phyloP scores from a whole-genome alignment of 768 basidiomycete genomes.

The Pleurotus pulmonarius region DNA sequence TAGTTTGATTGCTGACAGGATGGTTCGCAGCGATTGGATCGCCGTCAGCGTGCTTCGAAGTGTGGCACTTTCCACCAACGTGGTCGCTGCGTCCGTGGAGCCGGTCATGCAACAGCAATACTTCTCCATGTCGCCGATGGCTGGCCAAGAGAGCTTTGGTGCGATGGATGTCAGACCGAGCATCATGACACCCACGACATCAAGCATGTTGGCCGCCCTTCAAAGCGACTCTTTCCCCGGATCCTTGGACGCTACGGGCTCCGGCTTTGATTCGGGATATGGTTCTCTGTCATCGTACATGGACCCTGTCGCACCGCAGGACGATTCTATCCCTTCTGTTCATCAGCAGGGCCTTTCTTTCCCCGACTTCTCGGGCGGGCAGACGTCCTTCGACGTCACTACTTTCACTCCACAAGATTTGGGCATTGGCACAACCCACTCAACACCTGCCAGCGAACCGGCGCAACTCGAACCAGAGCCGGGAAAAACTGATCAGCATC shows the following conservation, averaged over 20 bases:
- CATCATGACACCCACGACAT: slow-evolving; percentile 79
- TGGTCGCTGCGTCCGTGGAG: slow-evolving; percentile 88
- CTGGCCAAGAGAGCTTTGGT: slow-evolving; percentile 77
- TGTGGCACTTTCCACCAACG: slow-evolving; percentile 87
- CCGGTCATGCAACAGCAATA: slow-evolving; percentile 84
- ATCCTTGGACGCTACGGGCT: slow-evolving; percentile 60
- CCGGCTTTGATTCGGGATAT: slow-evolving; percentile 68
- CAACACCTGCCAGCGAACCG: slow-evolving; percentile 49
- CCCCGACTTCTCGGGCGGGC: slow-evolving; percentile 61
- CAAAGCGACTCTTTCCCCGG: slow-evolving; percentile 74
- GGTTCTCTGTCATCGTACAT: slow-evolving; percentile 64
- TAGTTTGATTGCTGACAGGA: slow-evolving; percentile 12
- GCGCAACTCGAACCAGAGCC: slow-evolving; percentile 56
- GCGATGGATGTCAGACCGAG: slow-evolving; percentile 58
- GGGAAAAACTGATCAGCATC: slow-evolving; percentile 59
- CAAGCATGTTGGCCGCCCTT: slow-evolving; percentile 86
- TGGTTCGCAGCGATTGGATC: slow-evolving; percentile 76
- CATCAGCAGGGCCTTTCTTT: slow-evolving; percentile 67
- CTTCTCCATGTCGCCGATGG: slow-evolving; percentile 85
- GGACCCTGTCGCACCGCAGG: slow-evolving; percentile 63
- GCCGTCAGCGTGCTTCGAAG: slow-evolving; percentile 83
- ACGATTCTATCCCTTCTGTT: slow-evolving; percentile 55
- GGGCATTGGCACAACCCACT: slow-evolving; percentile 48
- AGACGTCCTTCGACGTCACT: slow-evolving; percentile 66
- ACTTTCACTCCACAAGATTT: slow-evolving; percentile 68